Evolutionary conservation across 2,329 filamentous ascomycete genomes (phyloP).

Genomic region (Xylariomycetidae sp.): DNA sequence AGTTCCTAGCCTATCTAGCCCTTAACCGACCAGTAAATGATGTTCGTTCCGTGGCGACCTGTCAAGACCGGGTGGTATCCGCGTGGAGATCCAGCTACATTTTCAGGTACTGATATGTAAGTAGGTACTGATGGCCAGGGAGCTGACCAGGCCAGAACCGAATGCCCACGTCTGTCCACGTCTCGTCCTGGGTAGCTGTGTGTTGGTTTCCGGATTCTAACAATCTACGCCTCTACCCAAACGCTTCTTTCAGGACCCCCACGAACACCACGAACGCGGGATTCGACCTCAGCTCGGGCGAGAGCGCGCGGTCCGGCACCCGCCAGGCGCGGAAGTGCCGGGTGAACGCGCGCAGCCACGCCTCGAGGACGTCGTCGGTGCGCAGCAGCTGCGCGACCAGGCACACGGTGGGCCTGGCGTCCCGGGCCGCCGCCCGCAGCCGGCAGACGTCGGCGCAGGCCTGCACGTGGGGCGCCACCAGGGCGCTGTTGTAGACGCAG

Average conservation of each 20-base stretch:
- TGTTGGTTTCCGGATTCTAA: too few relatives aligned
- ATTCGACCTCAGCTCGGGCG: slow-evolving; percentile 50
- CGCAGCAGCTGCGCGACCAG: slow-evolving; percentile 86
- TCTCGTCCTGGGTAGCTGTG: too few relatives aligned
- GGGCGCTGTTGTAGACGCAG: slow-evolving; percentile 88
- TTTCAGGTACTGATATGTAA: too few relatives aligned
- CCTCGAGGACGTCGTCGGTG: slow-evolving; percentile 76
- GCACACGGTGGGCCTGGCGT: slow-evolving; percentile 55
- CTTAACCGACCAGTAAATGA: too few relatives aligned
- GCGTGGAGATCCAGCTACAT: too few relatives aligned
- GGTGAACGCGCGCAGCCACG: slow-evolving; percentile 68
- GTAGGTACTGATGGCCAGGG: too few relatives aligned
- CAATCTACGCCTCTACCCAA: too few relatives aligned
- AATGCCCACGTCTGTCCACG: too few relatives aligned
- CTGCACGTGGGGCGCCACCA: slow-evolving; percentile 75
- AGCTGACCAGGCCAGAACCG: too few relatives aligned
- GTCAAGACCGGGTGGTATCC: too few relatives aligned
- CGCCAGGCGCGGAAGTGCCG: slow-evolving; percentile 68
- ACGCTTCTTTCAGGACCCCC: slow-evolving; percentile 56
- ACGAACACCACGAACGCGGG: slow-evolving; percentile 81
- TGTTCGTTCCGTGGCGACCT: too few relatives aligned
- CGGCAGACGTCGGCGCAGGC: slow-evolving; percentile 71
- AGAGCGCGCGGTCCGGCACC: slow-evolving; percentile 58
- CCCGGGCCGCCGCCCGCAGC: slow-evolving; percentile 41
- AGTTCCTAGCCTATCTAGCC: too few relatives aligned